These are phyloP conservation scores for Ophiostoma triangulosporum DNA, from an alignment of 2,329 filamentous ascomycete species.

Conservation along the genomic window DNA sequence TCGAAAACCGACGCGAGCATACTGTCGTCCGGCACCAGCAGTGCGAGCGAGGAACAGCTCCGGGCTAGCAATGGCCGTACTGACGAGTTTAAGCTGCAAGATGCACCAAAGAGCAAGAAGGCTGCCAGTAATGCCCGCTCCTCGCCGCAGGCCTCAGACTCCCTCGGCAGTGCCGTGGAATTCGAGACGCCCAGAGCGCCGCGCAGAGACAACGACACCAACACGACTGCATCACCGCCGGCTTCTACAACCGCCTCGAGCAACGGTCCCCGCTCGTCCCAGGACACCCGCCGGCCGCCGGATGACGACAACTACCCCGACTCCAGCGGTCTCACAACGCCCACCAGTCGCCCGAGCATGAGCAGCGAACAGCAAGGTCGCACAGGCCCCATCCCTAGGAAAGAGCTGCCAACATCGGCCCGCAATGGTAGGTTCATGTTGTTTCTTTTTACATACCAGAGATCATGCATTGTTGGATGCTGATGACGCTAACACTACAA, in stretches of 20 bases:
- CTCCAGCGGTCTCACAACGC: conserved; percentile 18
- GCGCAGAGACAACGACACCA: conserved; percentile 27
- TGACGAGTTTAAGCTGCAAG: conserved; percentile 66
- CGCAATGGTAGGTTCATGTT: conserved; percentile 28
- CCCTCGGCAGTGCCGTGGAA: conserved; percentile 11
- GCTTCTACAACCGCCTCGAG: conserved; percentile 18
- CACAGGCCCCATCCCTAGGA: conserved; percentile 44
- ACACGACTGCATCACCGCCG: conserved; percentile 21
- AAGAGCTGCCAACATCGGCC: conserved; percentile 40
- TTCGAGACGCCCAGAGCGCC: conserved; percentile 26
- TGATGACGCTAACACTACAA: background rate
- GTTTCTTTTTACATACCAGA: no score
- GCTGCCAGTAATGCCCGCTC: conserved; percentile 25
- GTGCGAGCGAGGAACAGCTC: conserved; percentile 26
- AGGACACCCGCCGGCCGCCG: conserved; percentile 39
- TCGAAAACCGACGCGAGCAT: conserved; percentile 23
- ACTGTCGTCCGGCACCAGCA: conserved; percentile 20
- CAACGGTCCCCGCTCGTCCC: conserved; percentile 37
- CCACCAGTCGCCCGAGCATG: conserved; percentile 26
- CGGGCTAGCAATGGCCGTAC: conserved; percentile 22
- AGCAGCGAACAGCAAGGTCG: conserved; percentile 29
- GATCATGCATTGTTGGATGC: no score
- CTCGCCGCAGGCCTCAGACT: conserved; percentile 29
- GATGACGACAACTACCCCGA: conserved; percentile 38
- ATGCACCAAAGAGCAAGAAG: conserved; percentile 57